Evolutionary conservation across 139 green algal species (phyloP), one percentile per base, ranked within the genome.

Genomic region (Eudorina sp.): DNA sequence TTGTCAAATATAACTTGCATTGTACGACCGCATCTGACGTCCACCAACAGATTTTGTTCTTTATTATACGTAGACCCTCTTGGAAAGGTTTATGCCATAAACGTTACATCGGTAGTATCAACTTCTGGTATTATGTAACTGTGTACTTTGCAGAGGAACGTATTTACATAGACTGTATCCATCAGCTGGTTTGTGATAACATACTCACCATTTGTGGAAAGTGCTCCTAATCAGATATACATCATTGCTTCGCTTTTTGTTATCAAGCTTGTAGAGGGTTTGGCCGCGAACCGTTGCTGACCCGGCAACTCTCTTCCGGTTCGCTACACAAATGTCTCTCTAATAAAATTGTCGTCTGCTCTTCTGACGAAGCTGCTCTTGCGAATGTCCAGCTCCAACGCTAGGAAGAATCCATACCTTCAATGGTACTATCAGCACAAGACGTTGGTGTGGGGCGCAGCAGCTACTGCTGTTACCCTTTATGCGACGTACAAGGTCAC

Each of bases 351-450:
- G 55, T 11, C 23, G 55, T 27, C 7, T 66, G 27, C 23, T 34
- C 7, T 25, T 4, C 55, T 4, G 6, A 34, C 7, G 27, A 5
- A 25, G 5, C 29, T 25, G 7, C 29, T 34, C 38, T 72, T 34
- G 36, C 27, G 23, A 53, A 79, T 79, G 70, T 53, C 70, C 40
- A 41, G 70, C 23, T 19, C 70, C 23, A 55, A 16, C 16, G 14
- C 70, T 36, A 18, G 40, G 55, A 78, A 76, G 55, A 78, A 76
- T 40, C 34, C 66, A 31, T 69, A 66, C 38, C 27, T 55, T 0
- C 64, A 80, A 18, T 88, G 82, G 82, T 88, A 88, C 25, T 46
- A 88, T 11, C 46, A 53, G 4, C 31, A 88, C 66, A 88, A 79
- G 31, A 70, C 66, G 11, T 27, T 72, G 2, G 83, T 88, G 8